Base-by-base conservation (phyloP, 169 alveolate species). In the Eimeria necatrix region DNA sequence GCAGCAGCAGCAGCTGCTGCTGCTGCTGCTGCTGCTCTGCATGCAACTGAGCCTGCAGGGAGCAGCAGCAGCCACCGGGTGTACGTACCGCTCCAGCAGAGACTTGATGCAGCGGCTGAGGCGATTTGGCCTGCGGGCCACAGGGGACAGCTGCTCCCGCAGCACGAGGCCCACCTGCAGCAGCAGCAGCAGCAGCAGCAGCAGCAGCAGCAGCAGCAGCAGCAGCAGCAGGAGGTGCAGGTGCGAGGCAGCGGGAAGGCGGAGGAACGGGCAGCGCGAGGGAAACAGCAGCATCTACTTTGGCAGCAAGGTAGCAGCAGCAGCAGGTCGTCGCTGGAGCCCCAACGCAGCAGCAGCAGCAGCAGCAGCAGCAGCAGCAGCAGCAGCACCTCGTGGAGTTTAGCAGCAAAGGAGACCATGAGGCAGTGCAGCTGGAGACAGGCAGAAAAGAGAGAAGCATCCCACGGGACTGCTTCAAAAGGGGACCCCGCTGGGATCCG, bases 131-230 rank as follows among this genome's bases (percentile, higher is more conserved):
- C 84, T 22, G 10, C 84, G 18, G 7, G 56, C 10, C n/a, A 32
- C 52, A 73, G 84, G 84, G 52, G 52, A 22, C 84, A 73, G 84
- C 18, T 73, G 84, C 56, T 73, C 56, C 9, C 24, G 8, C 84
- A 73, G 24, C 4, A 73, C 48, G 9, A 8, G 18, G 16, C 84
- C 84, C 10, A 73, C 84, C 84, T 73, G 84, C 48, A 73, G 78
- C 78, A 68, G 78, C 78, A 68, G 46, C 78, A 68, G 78, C 20
- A 68, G 78, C 78, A 68, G 78, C 78, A n/a, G 78, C 78, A n/a
- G 46, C 78, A 68, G 26, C 78, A 68, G n/a, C n/a, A n/a, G n/a
- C n/a, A n/a, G n/a, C n/a, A n/a, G n/a, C n/a, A n/a, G n/a, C n/a
- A n/a, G n/a, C n/a, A n/a, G n/a, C n/a, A n/a, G n/a, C n/a, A n/a